Base-by-base conservation (phyloP, 257 asterid genomes). In the Solanum infundibuliforme region DNA sequence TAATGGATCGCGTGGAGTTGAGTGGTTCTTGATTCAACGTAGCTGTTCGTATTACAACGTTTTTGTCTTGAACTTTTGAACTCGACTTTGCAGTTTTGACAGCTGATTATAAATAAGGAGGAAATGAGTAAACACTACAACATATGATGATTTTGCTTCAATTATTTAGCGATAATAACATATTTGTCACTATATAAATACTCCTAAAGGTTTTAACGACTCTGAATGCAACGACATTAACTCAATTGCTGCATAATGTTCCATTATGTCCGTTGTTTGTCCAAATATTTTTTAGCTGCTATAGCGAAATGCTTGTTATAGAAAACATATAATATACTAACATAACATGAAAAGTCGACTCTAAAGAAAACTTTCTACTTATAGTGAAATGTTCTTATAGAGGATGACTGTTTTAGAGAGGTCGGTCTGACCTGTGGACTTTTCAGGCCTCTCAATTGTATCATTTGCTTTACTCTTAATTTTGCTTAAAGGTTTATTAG, bases 21-120 rank as follows among this genome's bases (percentile, higher is more conserved):
- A 39, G 23, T 41, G 87, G 83, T 86, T 89, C 89, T 89, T 90
- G 92, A 65, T 93, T 68, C 77, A 71, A 66, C 25, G 87, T 84
- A 58, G 93, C 89, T 86, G 89, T 83, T 66, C 88, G 89, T 90
- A 55, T 84, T 38, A 91, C 87, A 83, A 72, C 55, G 74, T 83
- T 92, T 36, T 39, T 74, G 71, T 91, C 94, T 27, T 87, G 83
- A 83, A 87, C 94, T 43, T 82, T 91, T 39, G 84, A 89, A 87
- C 88, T 91, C 55, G 90, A 68, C 86, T 34, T 92, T 21, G 92
- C 77, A 87, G 87, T 71, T 87, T 91, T 92, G 91, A 89, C 98
- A 93, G 92, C 89, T 86, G 72, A 34, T 87, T 43, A 65, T 73
- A 16, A 55, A 86, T 68, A 31, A 29, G 77, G 36, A 86, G 68